phyloP scores from a whole-genome alignment of 257 asterid species.

The Rubia yunnanensis region DNA sequence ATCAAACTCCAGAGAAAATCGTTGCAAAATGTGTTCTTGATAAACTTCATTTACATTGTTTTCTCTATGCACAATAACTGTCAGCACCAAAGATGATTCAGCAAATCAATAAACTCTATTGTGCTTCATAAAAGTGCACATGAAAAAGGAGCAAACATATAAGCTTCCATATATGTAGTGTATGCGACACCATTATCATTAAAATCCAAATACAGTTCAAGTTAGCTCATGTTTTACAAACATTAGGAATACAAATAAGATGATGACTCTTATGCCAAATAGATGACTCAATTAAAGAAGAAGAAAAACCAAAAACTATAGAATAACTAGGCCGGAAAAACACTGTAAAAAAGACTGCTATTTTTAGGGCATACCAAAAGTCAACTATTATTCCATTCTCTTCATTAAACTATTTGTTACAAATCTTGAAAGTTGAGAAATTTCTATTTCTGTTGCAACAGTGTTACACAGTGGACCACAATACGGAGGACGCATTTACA shows the following conservation, averaged over 20 bases:
- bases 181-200: not conserved
- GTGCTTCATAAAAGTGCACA: not conserved
- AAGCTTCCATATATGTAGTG: not conserved
- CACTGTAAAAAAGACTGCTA: too few relatives aligned
- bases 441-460: too few relatives aligned
- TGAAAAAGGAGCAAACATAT: not conserved
- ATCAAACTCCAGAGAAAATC: not conserved
- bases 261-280: not conserved
- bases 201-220: not conserved
- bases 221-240: not conserved
- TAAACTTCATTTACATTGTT: not conserved
- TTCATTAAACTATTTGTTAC: too few relatives aligned
- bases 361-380: too few relatives aligned
- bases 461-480: too few relatives aligned
- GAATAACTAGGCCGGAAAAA: too few relatives aligned
- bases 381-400: too few relatives aligned
- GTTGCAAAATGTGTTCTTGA: not conserved
- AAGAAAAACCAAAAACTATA: too few relatives aligned
- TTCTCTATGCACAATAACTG: not conserved
- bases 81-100: not conserved
- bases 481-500: too few relatives aligned
- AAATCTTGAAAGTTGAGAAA: too few relatives aligned
- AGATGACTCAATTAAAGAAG: too few relatives aligned
- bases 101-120: not conserved
- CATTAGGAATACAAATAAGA: not conserved